phyloP scores from a whole-genome alignment of 495 filamentous ascomycete genomes.

The Penicillium waksmanii region DNA sequence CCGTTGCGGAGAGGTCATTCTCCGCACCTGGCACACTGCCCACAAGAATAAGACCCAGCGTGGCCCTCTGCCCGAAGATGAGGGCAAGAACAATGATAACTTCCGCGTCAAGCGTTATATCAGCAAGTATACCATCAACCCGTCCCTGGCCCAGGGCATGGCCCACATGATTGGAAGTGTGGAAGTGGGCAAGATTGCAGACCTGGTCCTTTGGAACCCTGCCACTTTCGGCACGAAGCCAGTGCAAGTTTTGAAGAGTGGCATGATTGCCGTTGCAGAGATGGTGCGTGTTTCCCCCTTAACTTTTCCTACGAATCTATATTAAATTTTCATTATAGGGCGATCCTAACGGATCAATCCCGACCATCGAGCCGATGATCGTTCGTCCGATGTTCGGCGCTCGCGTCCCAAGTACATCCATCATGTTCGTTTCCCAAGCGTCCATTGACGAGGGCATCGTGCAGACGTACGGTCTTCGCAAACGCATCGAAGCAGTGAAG shows the following conservation, averaged over 20 bases:
- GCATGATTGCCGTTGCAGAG: constrained; percentile 81
- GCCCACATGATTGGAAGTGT: constrained; percentile 84
- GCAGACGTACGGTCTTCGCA: constrained; percentile 72
- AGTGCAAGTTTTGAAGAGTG: constrained; percentile 80
- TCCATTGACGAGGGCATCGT: constrained; percentile 68
- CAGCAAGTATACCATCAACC: constrained; percentile 98
- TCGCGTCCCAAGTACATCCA: constrained; percentile 68
- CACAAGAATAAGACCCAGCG: constrained; percentile 97
- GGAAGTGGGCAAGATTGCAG: constrained; percentile 89
- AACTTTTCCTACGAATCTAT: background rate
- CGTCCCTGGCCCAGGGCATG: constrained; percentile 93
- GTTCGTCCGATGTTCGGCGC: constrained; percentile 87
- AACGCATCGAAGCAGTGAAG: constrained; percentile 79
- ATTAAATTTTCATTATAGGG: constrained; percentile 55
- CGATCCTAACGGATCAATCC: constrained; percentile 92
- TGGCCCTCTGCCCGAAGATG: constrained; percentile 75
- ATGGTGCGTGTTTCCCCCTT: constrained; percentile 62
- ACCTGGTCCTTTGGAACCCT: constrained; percentile 88
- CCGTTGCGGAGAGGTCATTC: constrained; percentile 90
- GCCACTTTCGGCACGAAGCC: constrained; percentile 91
- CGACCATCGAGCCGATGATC: constrained; percentile 85
- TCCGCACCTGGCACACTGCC: constrained; percentile 96
- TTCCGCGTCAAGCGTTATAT: constrained; percentile 92
- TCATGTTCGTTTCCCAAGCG: constrained; percentile 82
- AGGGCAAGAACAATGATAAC: constrained; percentile 84